Base-by-base conservation (phyloP, 2,329 filamentous ascomycete genomes). In the Neocucurbitaria cava region DNA sequence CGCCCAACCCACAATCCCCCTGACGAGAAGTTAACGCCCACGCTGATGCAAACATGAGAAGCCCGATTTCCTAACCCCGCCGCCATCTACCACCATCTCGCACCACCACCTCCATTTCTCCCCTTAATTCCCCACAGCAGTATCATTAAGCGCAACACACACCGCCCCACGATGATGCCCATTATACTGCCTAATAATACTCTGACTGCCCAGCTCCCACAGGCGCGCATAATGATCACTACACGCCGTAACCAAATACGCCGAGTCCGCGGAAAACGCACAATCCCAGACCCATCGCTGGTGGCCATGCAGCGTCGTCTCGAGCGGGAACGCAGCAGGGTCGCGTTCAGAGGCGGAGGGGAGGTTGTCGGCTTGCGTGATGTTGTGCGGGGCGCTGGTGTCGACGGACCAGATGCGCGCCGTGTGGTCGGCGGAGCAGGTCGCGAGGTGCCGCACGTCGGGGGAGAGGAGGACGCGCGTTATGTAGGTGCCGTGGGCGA, bases 231-330 rank as follows among this genome's bases (percentile, higher is more conserved):
- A 97, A 75, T 97, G 93, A 73, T 97, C 93, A 38, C 89, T 94
- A 73, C 92, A 96, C 5, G 93, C 92, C 0, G 93, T 97, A 11
- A 97, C 93, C 6, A 97, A 82, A 70, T 97, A 97, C 0, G 93
- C 93, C 30, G 89, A 93, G 74, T 97, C 93, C 23, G 93, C 93
- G 58, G 90, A 94, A 77, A 97, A 97, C 0, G 93, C 93, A 70
- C 93, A 97, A 75, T 97, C 93, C 93, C 93, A 97, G 1, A 97
- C 93, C 93, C 93, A 97, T 49, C 93, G 88, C 78, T 97, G 93
- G 77, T 97, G 93, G 49, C 90, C 91, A 20, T 90, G 90, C 1
- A 97, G 85, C 1, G 92, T 96, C 2, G 92, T 92, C 76, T 96
- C 91, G 18, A 96, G 85, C 9, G 89, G 89, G 65, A 91, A 95